A percentile compares a stretch with the other conserved stretches of the same genome.
Evolutionary conservation across 495 filamentous ascomycete genomes (phyloP).

Genomic region (Aspergillus kassunensis): DNA sequence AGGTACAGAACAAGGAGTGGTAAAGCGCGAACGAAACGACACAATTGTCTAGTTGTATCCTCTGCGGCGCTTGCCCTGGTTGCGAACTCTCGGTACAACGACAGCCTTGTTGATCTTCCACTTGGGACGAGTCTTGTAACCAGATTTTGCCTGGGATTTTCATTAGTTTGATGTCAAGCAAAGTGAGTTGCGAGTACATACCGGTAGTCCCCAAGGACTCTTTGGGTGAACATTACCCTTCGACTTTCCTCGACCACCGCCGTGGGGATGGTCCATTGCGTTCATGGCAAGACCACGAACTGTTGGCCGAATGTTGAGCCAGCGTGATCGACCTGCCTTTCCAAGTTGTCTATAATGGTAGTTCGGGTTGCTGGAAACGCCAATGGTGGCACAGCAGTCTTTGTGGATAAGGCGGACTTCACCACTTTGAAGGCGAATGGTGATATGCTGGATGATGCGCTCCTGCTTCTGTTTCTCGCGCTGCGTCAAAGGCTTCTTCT

Average conservation of each 20-base stretch:
- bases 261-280: conserved; percentile 92
- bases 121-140: conserved; percentile 86
- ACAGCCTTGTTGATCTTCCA: conserved; percentile 79
- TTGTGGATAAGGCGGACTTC: conserved; percentile 83
- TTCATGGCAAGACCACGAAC: conserved; percentile 99
- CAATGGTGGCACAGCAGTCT: conserved; percentile 90
- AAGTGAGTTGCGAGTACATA: conserved; percentile 47
- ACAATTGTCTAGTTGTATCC: conserved; percentile 41
- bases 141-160: conserved; percentile 72
- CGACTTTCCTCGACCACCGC: conserved; percentile 96
- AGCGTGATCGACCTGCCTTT: conserved; percentile 88
- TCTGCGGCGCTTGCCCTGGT: conserved; percentile 66
- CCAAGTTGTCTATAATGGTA: conserved; percentile 86
- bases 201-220: conserved; percentile 92
- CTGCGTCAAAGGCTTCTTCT: conserved; percentile 30
- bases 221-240: conserved; percentile 95
- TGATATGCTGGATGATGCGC: conserved; percentile 63
- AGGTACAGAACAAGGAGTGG: conserved; percentile 1
- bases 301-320: conserved; percentile 89
- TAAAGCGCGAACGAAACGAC: too few species aligned
- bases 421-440: conserved; percentile 82
- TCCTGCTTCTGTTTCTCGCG: conserved; percentile 47
- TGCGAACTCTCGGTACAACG: conserved; percentile 67
- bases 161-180: conserved; percentile 14
- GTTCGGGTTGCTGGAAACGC: conserved; percentile 87